Conservation (phyloP, 192 early-diverging fungal genomes). For the Coemansia sp. region DNA sequence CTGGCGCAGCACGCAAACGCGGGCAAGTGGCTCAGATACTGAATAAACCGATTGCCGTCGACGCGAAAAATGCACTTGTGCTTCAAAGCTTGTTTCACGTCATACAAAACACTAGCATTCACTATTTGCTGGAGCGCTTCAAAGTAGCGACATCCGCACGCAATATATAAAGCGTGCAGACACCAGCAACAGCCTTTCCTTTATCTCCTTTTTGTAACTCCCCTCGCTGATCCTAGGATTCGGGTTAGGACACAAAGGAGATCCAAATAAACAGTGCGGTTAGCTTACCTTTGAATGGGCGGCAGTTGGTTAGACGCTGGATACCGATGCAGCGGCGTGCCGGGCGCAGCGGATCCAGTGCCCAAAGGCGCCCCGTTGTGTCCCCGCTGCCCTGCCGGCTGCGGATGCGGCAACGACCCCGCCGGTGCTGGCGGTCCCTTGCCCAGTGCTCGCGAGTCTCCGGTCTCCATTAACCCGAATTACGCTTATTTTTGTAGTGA, state of each 20-base stretch:
- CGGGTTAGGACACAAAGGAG: neutral
- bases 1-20: constrained; percentile 6
- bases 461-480: constrained; percentile 12
- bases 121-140: neutral
- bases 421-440: constrained; percentile 9
- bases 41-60: neutral
- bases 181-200: too few relatives aligned
- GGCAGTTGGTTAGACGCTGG: constrained; percentile 42
- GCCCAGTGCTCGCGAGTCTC: constrained; percentile 16
- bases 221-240: neutral
- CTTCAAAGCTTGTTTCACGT: neutral
- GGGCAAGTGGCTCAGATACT: constrained; percentile 10
- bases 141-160: neutral
- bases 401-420: constrained; percentile 8
- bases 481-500: neutral
- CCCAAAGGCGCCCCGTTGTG: constrained; percentile 3
- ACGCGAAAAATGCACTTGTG: neutral
- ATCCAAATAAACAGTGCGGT: neutral
- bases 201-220: neutral
- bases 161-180: too few relatives aligned
- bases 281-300: constrained; percentile 51
- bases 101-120: neutral
- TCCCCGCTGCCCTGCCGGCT: constrained; percentile 22
- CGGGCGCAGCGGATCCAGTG: constrained; percentile 8
- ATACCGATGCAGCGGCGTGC: constrained; percentile 20